phyloP scores from a whole-genome alignment of 345 rosid species.

The Citrus australasica region DNA sequence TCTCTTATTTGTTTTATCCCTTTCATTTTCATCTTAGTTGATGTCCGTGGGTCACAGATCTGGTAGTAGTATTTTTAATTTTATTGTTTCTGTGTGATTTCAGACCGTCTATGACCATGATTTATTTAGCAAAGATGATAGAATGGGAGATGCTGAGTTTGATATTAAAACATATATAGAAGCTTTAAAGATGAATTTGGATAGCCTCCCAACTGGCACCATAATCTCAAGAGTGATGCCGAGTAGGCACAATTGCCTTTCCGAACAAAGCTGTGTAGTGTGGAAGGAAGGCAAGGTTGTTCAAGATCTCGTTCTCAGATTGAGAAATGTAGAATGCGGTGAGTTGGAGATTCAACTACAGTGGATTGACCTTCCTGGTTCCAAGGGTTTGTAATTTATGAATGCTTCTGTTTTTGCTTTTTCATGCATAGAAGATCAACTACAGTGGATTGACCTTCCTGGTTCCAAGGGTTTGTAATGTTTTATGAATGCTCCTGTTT shows the following conservation, averaged over 20 bases:
- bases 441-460: conserved; percentile 84
- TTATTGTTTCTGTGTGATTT: neutral
- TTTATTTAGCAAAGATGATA: conserved; percentile 80
- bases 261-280: conserved; percentile 55
- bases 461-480: conserved; percentile 53
- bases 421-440: conserved; percentile 25
- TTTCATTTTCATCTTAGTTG: neutral
- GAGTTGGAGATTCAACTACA: conserved; percentile 81
- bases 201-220: conserved; percentile 55
- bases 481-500: neutral
- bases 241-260: conserved; percentile 54
- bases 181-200: conserved; percentile 59
- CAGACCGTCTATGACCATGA: conserved; percentile 90
- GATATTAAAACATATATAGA: conserved; percentile 56
- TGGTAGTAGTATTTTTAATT: neutral
- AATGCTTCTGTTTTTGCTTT: neutral
- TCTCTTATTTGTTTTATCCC: neutral
- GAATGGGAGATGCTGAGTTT: conserved; percentile 92
- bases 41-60: neutral
- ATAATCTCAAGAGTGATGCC: conserved; percentile 54
- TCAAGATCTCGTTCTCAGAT: conserved; percentile 65
- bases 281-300: conserved; percentile 49
- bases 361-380: conserved; percentile 86
- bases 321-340: conserved; percentile 85
- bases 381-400: conserved; percentile 38